Base-by-base conservation (phyloP, 2,329 filamentous ascomycete species). In the Cyclaneusma minus region DNA sequence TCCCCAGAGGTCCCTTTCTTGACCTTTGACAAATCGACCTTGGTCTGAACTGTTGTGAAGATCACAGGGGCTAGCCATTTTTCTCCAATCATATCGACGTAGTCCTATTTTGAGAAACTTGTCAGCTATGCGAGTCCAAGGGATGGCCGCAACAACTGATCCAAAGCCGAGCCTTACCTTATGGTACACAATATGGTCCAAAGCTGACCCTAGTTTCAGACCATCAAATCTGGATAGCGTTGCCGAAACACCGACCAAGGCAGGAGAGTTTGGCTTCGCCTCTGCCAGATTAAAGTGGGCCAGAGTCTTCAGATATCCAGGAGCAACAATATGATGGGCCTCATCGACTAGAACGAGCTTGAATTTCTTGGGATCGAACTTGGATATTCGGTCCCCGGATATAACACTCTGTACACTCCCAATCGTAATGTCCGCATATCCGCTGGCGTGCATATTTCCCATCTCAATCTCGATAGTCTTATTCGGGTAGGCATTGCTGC, bases 101-200 rank as follows among this genome's bases (percentile, higher is more conserved):
- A 83, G 42, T 81, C 73, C 38, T n/a, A n/a, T n/a, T n/a, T n/a
- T 5, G 55, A 58, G 20, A 31, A 42, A 17, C 14, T 25, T 21
- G 32, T 32, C 16, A 29, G 25, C 3, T 13, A 19, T 15, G 17
- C 17, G 25, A 36, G 32, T 18, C 11, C 13, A n/a, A 20, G 13
- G 4, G 6, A 14, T 7, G 4, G n/a, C n/a, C n/a, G n/a, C n/a
- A n/a, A 43, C 70, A 65, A 71, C 71, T n/a, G n/a, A 35, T 70
- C 64, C 27, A 71, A 52, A 29, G 68, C 69, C 40, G 69, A 62
- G 50, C n/a, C n/a, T n/a, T n/a, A n/a, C n/a, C n/a, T 84, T 89
- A 50, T 95, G 87, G 42, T 93, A 95, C 24, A 94, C 87, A 34
- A 95, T 93, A 44, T 92, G 79, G 41, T 95, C 87, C 40, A 95